Evolutionary conservation across 805 yeast species (phyloP).

Genomic region (Saccharomyces kudriavzevii): DNA sequence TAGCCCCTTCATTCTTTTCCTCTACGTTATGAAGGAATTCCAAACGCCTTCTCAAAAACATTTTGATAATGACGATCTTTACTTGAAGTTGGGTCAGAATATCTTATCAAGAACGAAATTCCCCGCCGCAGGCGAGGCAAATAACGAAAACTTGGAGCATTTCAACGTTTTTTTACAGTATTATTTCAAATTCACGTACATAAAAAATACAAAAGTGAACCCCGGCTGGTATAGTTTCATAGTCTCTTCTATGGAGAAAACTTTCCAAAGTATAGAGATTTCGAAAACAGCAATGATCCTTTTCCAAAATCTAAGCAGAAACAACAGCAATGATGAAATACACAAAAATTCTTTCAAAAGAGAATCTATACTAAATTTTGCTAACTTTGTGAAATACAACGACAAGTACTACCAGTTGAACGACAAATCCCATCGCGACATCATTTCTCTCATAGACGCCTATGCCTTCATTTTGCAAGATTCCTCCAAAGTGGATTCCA

Average conservation of each 20-base stretch:
- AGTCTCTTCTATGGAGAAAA: slow-evolving; percentile 32
- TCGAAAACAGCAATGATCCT: slow-evolving; percentile 32
- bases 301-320: slow-evolving; percentile 15
- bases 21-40: slow-evolving; percentile 3
- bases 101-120: slow-evolving; percentile 29
- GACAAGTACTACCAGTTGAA: slow-evolving; percentile 33
- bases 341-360: slow-evolving; percentile 8
- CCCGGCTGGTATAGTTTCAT: slow-evolving; percentile 23
- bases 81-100: slow-evolving; percentile 10
- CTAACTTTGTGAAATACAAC: slow-evolving; percentile 36
- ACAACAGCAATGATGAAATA: slow-evolving; percentile 14
- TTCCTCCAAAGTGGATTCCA: slow-evolving; percentile 4
- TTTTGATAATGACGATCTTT: slow-evolving; percentile 10
- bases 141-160: slow-evolving; percentile 27
- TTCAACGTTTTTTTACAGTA: slow-evolving; percentile 26
- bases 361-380: slow-evolving; percentile 29
- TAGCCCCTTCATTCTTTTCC: slow-evolving; percentile 6
- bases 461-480: slow-evolving; percentile 18
- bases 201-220: slow-evolving; percentile 4
- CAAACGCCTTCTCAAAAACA: slow-evolving; percentile 1
- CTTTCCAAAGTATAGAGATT: slow-evolving; percentile 39
- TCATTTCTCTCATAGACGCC: slow-evolving; percentile 28
- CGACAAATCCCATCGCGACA: slow-evolving; percentile 31
- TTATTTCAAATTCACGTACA: slow-evolving; percentile 16
- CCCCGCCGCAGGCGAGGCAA: slow-evolving; percentile 37